These are phyloP conservation scores for Cladosporium cucumerinum DNA, from an alignment of 2,329 filamentous ascomycete species.

Conservation along the genomic window DNA sequence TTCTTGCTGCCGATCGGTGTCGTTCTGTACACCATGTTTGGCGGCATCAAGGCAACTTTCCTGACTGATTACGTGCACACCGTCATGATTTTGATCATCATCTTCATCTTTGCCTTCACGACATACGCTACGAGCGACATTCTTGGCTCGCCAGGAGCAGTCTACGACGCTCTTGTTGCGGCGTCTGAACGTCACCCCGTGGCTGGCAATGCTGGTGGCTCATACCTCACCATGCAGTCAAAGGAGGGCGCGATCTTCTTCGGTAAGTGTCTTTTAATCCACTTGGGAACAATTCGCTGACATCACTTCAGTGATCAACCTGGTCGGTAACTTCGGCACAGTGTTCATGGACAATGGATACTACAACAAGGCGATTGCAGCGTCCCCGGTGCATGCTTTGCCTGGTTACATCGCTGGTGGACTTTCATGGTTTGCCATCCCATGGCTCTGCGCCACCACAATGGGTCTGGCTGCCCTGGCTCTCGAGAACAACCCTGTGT, in stretches of 20 bases:
- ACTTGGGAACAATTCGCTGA: neutral
- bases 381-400: constrained; percentile 77
- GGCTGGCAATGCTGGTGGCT: constrained; percentile 73
- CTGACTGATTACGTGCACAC: constrained; percentile 85
- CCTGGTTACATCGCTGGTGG: constrained; percentile 87
- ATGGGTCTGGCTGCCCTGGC: constrained; percentile 81
- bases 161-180: constrained; percentile 73
- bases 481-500: constrained; percentile 68
- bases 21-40: constrained; percentile 66
- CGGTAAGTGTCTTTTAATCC: constrained; percentile 41
- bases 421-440: constrained; percentile 87
- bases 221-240: constrained; percentile 82
- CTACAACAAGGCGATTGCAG: constrained; percentile 92
- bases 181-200: constrained; percentile 70
- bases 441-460: constrained; percentile 83
- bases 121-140: constrained; percentile 71
- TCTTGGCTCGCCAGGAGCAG: constrained; percentile 70
- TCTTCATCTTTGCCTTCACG: constrained; percentile 79
- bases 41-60: constrained; percentile 82
- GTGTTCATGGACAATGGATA: constrained; percentile 77
- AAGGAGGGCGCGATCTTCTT: constrained; percentile 84
- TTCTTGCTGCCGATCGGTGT: constrained; percentile 73
- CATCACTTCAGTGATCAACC: constrained; percentile 60
- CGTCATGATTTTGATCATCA: constrained; percentile 77
- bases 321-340: constrained; percentile 77